Evolutionary conservation across 129 eudicot species (phyloP), one percentile per base, ranked within the genome.

Genomic region (Flaveria trinervia): DNA sequence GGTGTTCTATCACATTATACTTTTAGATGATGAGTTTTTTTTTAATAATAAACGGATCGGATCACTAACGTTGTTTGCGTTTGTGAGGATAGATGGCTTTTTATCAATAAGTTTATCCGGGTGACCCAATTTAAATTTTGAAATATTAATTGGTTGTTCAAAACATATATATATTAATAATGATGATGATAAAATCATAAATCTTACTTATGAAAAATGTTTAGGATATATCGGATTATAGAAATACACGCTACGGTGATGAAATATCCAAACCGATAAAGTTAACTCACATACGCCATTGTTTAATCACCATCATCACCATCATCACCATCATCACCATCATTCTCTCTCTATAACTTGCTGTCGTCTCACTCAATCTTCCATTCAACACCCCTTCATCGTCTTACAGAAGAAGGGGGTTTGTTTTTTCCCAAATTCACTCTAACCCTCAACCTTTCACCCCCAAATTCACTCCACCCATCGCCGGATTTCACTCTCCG

Each of bases 291-390:
- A 62, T 5, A 48, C 62, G 49, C 13, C 23, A 9, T 33, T n/a
- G 49, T 33, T 33, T 7, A 16, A 12, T 75, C 71, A n/a, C 7
- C 5, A n/a, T 26, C 30, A 26, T 26, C 2, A 23, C 1, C 25
- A 23, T n/a, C n/a, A n/a, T n/a, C n/a, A n/a, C 25, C 6, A 26
- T 28, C 33, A 28, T 3, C 36, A 30, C 36, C 5, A 57, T 74
- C 68, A 45, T 52, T 25, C 65, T 61, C 57, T 68, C 65, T 36
- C 46, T 11, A 55, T 9, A 13, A 73, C 62, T 80, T 80, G 84
- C 80, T 43, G 62, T 59, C 39, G 43, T 57, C 75, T 67, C 55
- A 80, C 80, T 80, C 80, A 68, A 80, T 74, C 80, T 18, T 45
- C 55, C 33, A 56, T 80, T 62, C 12, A 49, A 62, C 26, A 13